Conservation (phyloP, 2,329 filamentous ascomycete genomes). For the Fusarium tanahbumbuense region DNA sequence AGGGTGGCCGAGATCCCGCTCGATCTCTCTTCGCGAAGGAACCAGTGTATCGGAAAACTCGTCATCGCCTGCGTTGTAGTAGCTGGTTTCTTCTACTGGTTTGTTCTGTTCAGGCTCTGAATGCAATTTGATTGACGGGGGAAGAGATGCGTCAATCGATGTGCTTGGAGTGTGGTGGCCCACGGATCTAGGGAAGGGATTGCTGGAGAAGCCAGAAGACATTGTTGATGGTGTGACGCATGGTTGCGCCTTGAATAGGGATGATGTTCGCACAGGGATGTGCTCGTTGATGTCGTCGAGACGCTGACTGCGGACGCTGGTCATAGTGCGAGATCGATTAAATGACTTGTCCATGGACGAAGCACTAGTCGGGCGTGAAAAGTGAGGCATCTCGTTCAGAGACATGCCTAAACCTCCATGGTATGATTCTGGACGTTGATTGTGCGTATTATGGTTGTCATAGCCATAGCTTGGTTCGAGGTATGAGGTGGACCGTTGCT, state of each 20-base stretch:
- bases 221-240: conserved; percentile 50
- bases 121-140: conserved; percentile 42
- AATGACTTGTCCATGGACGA: conserved; percentile 38
- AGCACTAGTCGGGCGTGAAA: conserved; percentile 42
- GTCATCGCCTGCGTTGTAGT: conserved; percentile 31
- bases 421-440: conserved; percentile 26
- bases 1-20: conserved; percentile 16
- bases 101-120: conserved; percentile 25
- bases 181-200: conserved; percentile 52
- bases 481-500: conserved; percentile 21
- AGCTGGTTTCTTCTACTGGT: conserved; percentile 1
- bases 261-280: conserved; percentile 51
- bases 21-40: conserved; percentile 14
- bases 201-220: conserved; percentile 54
- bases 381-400: conserved; percentile 28
- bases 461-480: conserved; percentile 6
- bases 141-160: conserved; percentile 54
- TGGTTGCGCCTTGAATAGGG: conserved; percentile 53
- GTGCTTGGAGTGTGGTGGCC: conserved; percentile 61
- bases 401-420: conserved; percentile 23
- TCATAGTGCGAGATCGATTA: conserved; percentile 42
- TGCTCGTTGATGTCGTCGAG: conserved; percentile 53
- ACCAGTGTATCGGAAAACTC: conserved; percentile 35
- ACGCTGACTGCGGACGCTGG: conserved; percentile 24
- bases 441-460: not conserved